These are phyloP conservation scores for Paramecium primaurelia DNA, from an alignment of 73 alveolate species.

Conservation along the genomic window DNA sequence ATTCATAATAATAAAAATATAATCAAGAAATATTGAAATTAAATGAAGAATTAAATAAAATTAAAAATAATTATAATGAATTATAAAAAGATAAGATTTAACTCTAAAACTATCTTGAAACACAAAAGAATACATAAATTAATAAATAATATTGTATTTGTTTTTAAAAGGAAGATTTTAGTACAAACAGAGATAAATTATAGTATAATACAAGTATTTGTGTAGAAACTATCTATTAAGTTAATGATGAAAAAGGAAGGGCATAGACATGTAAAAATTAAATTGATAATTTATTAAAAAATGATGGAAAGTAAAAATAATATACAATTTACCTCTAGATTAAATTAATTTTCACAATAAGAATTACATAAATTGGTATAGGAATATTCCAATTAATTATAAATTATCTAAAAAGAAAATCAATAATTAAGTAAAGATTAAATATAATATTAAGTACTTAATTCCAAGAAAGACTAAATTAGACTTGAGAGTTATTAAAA, in stretches of 20 bases:
- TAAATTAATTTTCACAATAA: not conserved
- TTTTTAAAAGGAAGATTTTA: not conserved
- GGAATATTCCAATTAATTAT: not conserved
- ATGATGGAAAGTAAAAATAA: not conserved
- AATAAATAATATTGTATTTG: not conserved
- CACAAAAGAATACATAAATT: not conserved
- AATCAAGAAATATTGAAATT: not conserved
- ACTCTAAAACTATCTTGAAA: not conserved
- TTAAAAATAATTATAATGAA: not conserved
- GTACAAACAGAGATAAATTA: not conserved
- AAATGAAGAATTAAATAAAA: not conserved
- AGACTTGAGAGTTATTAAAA: not conserved
- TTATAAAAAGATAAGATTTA: not conserved
- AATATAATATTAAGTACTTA: not conserved
- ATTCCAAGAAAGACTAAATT: not conserved
- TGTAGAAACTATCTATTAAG: not conserved
- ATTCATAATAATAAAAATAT: not conserved
- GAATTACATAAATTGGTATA: not conserved
- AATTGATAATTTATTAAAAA: not conserved
- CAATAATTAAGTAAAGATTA: not conserved
- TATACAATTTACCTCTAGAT: not conserved
- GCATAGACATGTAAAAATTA: not conserved
- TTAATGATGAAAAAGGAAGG: not conserved
- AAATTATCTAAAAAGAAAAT: not conserved
- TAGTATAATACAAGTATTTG: not conserved